Percentiles rank a stretch among this genome's conserved stretches.
Evolutionary conservation across 305 asterid species (phyloP).

Genomic region (Caryopteris hybrid): DNA sequence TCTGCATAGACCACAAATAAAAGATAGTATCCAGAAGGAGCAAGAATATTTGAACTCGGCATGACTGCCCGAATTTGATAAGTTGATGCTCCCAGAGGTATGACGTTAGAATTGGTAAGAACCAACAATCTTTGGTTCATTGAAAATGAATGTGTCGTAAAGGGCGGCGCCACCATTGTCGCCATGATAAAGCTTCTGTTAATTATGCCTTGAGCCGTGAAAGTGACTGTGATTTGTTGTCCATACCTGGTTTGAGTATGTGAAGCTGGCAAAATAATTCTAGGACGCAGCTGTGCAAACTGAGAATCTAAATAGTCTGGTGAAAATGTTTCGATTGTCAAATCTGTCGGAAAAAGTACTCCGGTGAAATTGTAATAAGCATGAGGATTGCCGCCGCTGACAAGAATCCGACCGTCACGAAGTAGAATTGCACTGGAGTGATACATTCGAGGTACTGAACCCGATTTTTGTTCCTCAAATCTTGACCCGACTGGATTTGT

Average conservation of each 20-base stretch:
- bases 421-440: constrained; percentile 41
- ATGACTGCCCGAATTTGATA: constrained; percentile 3
- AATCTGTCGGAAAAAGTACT: constrained; percentile 39
- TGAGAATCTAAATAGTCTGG: constrained; percentile 36
- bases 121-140: constrained; percentile 50
- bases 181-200: neutral
- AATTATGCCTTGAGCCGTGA: neutral
- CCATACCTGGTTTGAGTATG: constrained; percentile 3
- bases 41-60: constrained; percentile 17
- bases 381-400: constrained; percentile 54
- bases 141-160: constrained; percentile 46
- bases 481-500: constrained; percentile 15
- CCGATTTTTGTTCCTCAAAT: constrained; percentile 34
- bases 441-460: constrained; percentile 39
- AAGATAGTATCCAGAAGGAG: constrained; percentile 25
- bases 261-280: constrained; percentile 3
- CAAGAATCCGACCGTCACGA: constrained; percentile 44
- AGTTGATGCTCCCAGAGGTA: neutral
- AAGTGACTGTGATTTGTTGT: constrained; percentile 3
- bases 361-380: constrained; percentile 23
- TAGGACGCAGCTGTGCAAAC: constrained; percentile 2
- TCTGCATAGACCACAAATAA: constrained; percentile 24
- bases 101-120: constrained; percentile 15
- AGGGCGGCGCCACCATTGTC: constrained; percentile 23
- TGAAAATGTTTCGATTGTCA: constrained; percentile 39